Conservation (phyloP, 495 filamentous ascomycete species). For the Cryomyces antarcticus region DNA sequence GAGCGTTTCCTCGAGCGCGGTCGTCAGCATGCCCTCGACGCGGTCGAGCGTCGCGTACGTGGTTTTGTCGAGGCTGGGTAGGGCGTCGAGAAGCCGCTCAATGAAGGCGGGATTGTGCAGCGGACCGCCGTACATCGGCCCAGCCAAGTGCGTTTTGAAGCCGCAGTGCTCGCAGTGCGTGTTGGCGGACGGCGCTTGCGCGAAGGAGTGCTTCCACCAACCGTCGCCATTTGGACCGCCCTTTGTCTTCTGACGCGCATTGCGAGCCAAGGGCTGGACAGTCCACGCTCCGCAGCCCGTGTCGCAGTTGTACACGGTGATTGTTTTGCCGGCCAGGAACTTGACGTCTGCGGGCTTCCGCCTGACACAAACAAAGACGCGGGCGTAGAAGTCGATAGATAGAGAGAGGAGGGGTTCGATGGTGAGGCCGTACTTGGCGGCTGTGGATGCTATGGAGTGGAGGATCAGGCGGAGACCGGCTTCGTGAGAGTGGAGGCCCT, state of each 20-base stretch:
- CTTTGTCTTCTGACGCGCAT: slow-evolving; percentile 40
- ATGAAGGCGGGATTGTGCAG: slow-evolving; percentile 72
- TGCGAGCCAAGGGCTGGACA: slow-evolving; percentile 50
- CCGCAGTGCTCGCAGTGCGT: slow-evolving; percentile 63
- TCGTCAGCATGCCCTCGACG: slow-evolving; percentile 79
- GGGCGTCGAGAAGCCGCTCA: slow-evolving; percentile 44
- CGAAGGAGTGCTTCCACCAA: slow-evolving; percentile 55
- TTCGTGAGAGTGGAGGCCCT: slow-evolving; percentile 71
- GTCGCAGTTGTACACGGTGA: slow-evolving; percentile 86
- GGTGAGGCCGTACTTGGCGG: slow-evolving; percentile 67
- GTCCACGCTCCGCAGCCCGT: slow-evolving; percentile 73
- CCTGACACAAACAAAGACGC: slow-evolving; percentile 69
- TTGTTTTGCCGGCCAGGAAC: slow-evolving; percentile 68
- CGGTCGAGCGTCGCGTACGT: slow-evolving; percentile 60
- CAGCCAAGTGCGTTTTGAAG: slow-evolving; percentile 58
- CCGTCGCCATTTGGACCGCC: slow-evolving; percentile 30
- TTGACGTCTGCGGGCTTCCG: slow-evolving; percentile 71
- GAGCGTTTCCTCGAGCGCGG: slow-evolving; percentile 54
- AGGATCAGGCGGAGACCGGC: slow-evolving; percentile 72
- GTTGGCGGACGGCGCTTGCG: slow-evolving; percentile 41
- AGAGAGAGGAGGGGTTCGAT: slow-evolving; percentile 85
- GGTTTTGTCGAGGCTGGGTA: slow-evolving; percentile 37
- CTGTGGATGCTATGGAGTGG: slow-evolving; percentile 54
- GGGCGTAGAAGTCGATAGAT: slow-evolving; percentile 87
- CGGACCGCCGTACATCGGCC: slow-evolving; percentile 87